Percentiles rank a stretch among this genome's conserved stretches.
These are phyloP conservation scores for Circinella minor DNA, from an alignment of 371 early-diverging fungal species.

Conservation along the genomic window DNA sequence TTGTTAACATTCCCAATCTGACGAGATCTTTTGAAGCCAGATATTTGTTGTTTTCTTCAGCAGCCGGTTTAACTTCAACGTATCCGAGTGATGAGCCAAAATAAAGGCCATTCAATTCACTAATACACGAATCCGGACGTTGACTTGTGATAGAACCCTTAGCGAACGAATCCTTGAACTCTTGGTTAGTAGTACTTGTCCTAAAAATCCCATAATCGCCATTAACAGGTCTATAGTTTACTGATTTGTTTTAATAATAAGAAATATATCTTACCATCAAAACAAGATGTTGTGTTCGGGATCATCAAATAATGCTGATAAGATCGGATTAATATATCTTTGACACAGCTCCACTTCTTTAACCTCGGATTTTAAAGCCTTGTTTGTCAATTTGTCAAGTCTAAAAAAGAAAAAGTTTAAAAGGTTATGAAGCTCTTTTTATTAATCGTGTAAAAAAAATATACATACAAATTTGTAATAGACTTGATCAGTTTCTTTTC, in stretches of 20 bases:
- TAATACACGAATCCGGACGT: background rate
- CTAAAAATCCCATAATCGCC: background rate
- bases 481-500: background rate
- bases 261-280: conserved; percentile 6
- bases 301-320: conserved; percentile 15
- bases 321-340: background rate
- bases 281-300: conserved; percentile 11
- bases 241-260: background rate
- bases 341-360: conserved; percentile 9
- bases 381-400: background rate
- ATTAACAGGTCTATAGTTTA: background rate
- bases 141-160: background rate
- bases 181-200: conserved; percentile 6
- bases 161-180: background rate
- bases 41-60: background rate
- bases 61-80: conserved; percentile 1
- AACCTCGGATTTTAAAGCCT: background rate
- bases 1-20: background rate
- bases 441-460: background rate
- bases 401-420: conserved; percentile 1
- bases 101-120: conserved; percentile 4
- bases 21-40: background rate
- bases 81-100: background rate
- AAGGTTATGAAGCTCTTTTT: background rate
- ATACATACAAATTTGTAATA: background rate